Base-by-base conservation (phyloP, 2,329 filamentous ascomycete genomes). In the Gnomoniopsis smithogilvyi region DNA sequence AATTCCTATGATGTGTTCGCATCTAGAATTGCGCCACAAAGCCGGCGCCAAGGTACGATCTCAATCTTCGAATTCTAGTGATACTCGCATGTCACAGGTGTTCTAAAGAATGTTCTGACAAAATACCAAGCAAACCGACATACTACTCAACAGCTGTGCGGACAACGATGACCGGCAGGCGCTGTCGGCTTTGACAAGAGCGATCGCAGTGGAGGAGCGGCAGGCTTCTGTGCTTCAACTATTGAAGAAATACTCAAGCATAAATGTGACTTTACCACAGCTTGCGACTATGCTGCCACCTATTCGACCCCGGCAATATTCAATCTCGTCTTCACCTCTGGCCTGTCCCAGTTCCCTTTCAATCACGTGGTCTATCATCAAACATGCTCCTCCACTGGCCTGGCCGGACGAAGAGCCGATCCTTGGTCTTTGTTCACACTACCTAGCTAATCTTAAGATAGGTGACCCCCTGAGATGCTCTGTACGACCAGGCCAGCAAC, bases 281-380 rank as follows among this genome's bases (percentile, higher is more conserved):
- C 87, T 83, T 70, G 73, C 87, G 2, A 73, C 76, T 49, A 80
- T 84, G 73, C 78, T 85, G 1, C 78, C 81, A 1, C 80, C 83
- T 0, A 82, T 88, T 78, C 78, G 82, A 3, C 72, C 81, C 17
- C 79, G 82, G n/a, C 80, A 83, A 59, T 84, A 85, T 67, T 81
- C 77, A 17, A 84, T 85, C 65, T 84, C 81, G 1, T 83, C 80
- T 0, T 83, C 80, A 0, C 80, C 81, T 0, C 71, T 83, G 1
- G 72, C 69, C 62, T 73, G 80, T 59, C 72, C 76, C 0, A 73
- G 69, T 26, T 21, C 45, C 2, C 45, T 52, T 2, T 49, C 78
- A 0, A 74, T 87, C 36, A 86, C 84, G 0, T 86, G 54, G 54
- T 56, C 54, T 17, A 24, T 56, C 3, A 51, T 56, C 7, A 43